A percentile compares a stretch with the other conserved stretches of the same genome.
Conservation (phyloP, 2,329 filamentous ascomycete species). For the Escovopsis weberi region DNA sequence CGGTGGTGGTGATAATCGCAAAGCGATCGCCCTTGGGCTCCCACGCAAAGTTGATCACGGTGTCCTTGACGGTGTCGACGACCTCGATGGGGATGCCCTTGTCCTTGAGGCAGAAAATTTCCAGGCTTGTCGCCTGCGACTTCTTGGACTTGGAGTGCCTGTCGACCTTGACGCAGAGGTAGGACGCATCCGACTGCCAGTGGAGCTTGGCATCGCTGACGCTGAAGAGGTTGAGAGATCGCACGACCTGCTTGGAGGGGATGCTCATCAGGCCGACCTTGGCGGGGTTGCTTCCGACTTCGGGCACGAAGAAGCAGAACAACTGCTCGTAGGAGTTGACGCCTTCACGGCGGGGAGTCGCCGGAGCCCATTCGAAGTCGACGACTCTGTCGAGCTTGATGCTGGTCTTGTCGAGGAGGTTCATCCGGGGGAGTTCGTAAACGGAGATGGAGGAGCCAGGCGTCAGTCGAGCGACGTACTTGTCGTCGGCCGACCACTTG, state of each 20-base stretch:
- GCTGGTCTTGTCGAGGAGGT: conserved; percentile 73
- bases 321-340: conserved; percentile 90
- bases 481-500: conserved; percentile 98
- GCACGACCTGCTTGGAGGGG: conserved; percentile 84
- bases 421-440: conserved; percentile 82
- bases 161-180: conserved; percentile 97
- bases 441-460: conserved; percentile 81
- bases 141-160: conserved; percentile 99
- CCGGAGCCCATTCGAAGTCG: conserved; percentile 96
- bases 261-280: conserved; percentile 95
- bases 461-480: conserved; percentile 86
- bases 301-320: conserved; percentile 96
- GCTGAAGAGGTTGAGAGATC: conserved; percentile 94
- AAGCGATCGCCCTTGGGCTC: conserved; percentile 97
- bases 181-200: conserved; percentile 91
- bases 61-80: conserved; percentile 94
- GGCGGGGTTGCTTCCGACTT: conserved; percentile 93
- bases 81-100: conserved; percentile 98
- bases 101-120: conserved; percentile 94
- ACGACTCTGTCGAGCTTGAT: conserved; percentile 95
- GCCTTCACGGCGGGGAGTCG: conserved; percentile 65
- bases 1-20: conserved; percentile 88
- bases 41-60: conserved; percentile 99
- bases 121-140: conserved; percentile 87
- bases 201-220: conserved; percentile 95